Evolutionary conservation across 2,329 filamentous ascomycete genomes (phyloP).

Genomic region (Sporothrix mexicana): DNA sequence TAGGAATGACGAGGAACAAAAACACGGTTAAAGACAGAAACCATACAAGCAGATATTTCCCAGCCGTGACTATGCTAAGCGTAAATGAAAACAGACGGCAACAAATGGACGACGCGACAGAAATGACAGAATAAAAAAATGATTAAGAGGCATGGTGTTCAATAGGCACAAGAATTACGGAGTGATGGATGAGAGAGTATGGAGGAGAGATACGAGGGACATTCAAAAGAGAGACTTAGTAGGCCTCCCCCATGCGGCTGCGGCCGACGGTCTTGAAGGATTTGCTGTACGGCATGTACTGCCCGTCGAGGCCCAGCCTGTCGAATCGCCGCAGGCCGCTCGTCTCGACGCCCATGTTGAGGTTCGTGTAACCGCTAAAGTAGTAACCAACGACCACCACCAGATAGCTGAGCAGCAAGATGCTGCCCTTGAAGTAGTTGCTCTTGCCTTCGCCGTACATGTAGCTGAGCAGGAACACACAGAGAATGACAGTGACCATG

Average conservation of each 20-base stretch:
- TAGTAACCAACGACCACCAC: slow-evolving; percentile 93
- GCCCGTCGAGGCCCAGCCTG: slow-evolving; percentile 56
- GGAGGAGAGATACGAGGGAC: too few species aligned
- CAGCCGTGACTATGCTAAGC: slow-evolving; percentile 6
- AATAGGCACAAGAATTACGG: neutral
- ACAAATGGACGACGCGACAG: neutral
- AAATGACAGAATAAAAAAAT: neutral
- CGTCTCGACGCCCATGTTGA: slow-evolving; percentile 49
- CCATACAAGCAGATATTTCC: neutral
- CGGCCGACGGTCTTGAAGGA: slow-evolving; percentile 59
- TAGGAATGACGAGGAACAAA: neutral
- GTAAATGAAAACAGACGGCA: neutral
- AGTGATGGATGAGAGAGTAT: neutral
- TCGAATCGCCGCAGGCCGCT: slow-evolving; percentile 57
- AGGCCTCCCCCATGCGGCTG: slow-evolving; percentile 49
- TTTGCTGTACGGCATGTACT: slow-evolving; percentile 51
- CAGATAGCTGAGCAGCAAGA: slow-evolving; percentile 88
- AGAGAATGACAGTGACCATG: slow-evolving; percentile 95
- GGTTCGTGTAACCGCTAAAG: slow-evolving; percentile 67
- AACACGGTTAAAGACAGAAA: neutral
- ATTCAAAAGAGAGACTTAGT: slow-evolving; percentile 31
- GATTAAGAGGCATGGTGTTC: slow-evolving; percentile 19
- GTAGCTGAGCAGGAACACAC: slow-evolving; percentile 94
- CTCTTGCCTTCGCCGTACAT: slow-evolving; percentile 99
- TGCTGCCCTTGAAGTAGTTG: slow-evolving; percentile 99